Conservation (phyloP, 2,329 filamentous ascomycete species). For the Ceratocystis lukuohia region DNA sequence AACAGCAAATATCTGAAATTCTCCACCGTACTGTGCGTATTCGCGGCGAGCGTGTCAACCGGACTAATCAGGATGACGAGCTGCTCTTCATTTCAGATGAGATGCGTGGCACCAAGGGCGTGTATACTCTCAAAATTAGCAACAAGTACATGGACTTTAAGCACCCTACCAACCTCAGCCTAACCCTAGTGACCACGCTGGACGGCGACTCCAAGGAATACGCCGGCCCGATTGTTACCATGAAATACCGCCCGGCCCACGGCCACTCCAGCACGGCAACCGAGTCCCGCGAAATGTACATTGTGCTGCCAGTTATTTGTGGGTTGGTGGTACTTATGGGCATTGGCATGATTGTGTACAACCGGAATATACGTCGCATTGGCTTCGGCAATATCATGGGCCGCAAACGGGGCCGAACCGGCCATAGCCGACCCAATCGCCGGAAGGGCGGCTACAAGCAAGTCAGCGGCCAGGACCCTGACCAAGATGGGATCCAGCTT, state of each 20-base stretch:
- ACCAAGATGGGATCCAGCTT: not conserved
- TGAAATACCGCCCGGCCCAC: constrained; percentile 26
- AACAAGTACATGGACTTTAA: constrained; percentile 28
- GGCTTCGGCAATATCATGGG: constrained; percentile 40
- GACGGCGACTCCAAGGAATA: constrained; percentile 30
- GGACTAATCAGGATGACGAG: constrained; percentile 29
- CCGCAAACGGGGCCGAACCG: constrained; percentile 29
- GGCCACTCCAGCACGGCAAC: constrained; percentile 25
- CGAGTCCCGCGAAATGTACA: constrained; percentile 33
- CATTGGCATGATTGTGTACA: constrained; percentile 44
- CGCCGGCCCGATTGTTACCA: constrained; percentile 30
- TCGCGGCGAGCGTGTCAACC: constrained; percentile 30
- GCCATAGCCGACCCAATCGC: constrained; percentile 27
- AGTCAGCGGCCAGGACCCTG: not conserved
- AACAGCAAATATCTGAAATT: not conserved
- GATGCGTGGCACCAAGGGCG: constrained; percentile 32
- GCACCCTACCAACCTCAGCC: constrained; percentile 34
- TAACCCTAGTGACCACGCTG: constrained; percentile 32
- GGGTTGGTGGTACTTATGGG: constrained; percentile 35
- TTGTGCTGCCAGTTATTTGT: constrained; percentile 40
- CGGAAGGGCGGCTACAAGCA: constrained; percentile 26
- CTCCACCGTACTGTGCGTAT: constrained; percentile 19
- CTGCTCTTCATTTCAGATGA: constrained; percentile 29
- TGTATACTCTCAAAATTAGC: constrained; percentile 35
- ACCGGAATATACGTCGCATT: constrained; percentile 38